Percentiles rank a stretch among this genome's conserved stretches.
Evolutionary conservation across 2,329 filamentous ascomycete species (phyloP).

Genomic region (Aspergillus transmontanensis): DNA sequence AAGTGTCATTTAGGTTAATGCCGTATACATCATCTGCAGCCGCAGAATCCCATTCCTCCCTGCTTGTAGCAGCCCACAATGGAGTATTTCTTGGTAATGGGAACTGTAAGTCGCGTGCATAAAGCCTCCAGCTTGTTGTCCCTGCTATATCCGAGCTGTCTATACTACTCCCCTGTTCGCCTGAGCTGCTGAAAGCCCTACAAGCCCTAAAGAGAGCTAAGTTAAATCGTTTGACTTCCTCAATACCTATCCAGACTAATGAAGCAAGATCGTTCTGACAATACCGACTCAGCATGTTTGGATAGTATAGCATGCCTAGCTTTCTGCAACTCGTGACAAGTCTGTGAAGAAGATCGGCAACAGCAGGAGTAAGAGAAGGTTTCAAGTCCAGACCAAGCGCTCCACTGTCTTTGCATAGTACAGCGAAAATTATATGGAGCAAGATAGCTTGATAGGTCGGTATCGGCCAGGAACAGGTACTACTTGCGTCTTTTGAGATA

Average conservation of each 20-base stretch:
- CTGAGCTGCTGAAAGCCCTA: slow-evolving; percentile 13
- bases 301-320: slow-evolving; percentile 33
- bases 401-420: slow-evolving; percentile 9
- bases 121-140: neutral
- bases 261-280: slow-evolving; percentile 8
- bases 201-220: slow-evolving; percentile 27
- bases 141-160: neutral
- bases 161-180: neutral
- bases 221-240: slow-evolving; percentile 17
- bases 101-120: slow-evolving; percentile 22
- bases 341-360: slow-evolving; percentile 5
- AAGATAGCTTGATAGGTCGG: slow-evolving; percentile 36
- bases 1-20: neutral
- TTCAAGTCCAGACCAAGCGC: slow-evolving; percentile 19
- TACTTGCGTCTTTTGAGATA: neutral
- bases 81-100: slow-evolving; percentile 18
- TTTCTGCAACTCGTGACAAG: slow-evolving; percentile 30
- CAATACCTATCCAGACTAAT: too few species aligned
- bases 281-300: slow-evolving; percentile 27
- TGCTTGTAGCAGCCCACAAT: slow-evolving; percentile 15
- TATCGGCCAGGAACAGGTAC: slow-evolving; percentile 30
- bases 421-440: slow-evolving; percentile 32
- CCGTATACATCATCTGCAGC: neutral
- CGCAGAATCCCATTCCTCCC: slow-evolving; percentile 2
- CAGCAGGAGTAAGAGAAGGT: slow-evolving; percentile 6